These are phyloP conservation scores for Magnolia sinica DNA, from an alignment of 164 flowering plant species.

Conservation along the genomic window DNA sequence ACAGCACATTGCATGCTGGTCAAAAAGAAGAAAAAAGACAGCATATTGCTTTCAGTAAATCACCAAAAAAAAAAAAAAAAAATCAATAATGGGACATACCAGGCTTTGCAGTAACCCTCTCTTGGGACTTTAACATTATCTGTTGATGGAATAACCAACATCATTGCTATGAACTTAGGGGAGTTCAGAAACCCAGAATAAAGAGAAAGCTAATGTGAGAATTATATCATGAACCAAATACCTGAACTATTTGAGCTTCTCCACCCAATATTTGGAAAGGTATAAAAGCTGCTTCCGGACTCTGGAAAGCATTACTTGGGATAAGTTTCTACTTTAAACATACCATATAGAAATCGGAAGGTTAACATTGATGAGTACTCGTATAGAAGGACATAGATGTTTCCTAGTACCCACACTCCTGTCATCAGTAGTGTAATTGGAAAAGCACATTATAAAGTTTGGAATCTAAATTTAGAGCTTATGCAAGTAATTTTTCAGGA, in stretches of 20 bases:
- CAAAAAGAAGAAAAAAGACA: background rate
- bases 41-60: background rate
- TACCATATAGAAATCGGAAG: background rate
- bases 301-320: conserved; percentile 32
- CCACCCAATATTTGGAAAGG: conserved; percentile 89
- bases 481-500: too few relatives aligned
- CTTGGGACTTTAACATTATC: conserved; percentile 97
- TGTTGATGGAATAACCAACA: conserved; percentile 24
- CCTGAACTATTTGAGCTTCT: conserved; percentile 45
- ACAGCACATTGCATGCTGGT: background rate
- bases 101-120: conserved; percentile 75
- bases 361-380: background rate
- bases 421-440: too few relatives aligned
- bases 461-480: too few relatives aligned
- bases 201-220: background rate
- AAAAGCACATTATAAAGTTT: too few relatives aligned
- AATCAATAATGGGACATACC: conserved; percentile 40
- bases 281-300: conserved; percentile 65
- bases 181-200: background rate
- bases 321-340: background rate
- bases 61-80: background rate
- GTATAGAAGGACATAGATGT: too few relatives aligned
- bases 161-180: background rate
- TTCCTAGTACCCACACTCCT: too few relatives aligned
- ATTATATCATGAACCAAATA: background rate